Conservation (phyloP, 73 alveolate genomes). For the Paramecium sexaurelia region DNA sequence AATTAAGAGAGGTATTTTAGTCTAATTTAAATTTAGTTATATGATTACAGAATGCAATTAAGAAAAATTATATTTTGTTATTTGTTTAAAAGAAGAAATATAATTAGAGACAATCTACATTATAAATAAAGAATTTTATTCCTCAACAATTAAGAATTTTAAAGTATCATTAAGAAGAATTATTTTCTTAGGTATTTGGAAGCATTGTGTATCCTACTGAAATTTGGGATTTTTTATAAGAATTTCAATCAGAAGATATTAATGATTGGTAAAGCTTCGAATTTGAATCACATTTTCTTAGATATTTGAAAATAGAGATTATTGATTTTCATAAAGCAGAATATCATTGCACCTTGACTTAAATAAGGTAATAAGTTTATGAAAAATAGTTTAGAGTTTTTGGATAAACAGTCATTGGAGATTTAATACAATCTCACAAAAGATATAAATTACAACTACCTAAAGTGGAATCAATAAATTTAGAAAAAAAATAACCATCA, state of each 20-base stretch:
- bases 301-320: neutral
- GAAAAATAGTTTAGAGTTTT: neutral
- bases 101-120: neutral
- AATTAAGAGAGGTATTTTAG: neutral
- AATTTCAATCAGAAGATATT: neutral
- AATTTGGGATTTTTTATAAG: neutral
- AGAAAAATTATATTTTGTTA: neutral
- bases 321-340: neutral
- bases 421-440: neutral
- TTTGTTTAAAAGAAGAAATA: neutral
- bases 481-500: neutral
- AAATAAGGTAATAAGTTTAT: neutral
- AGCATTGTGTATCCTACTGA: constrained; percentile 11
- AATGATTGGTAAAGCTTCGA: neutral
- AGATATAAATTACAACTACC: neutral
- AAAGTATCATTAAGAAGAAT: neutral
- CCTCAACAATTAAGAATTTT: neutral
- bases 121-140: neutral
- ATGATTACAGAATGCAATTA: neutral
- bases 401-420: constrained; percentile 3
- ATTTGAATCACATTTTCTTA: neutral
- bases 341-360: neutral
- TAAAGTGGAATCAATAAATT: neutral
- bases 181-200: neutral
- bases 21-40: neutral